phyloP scores from a whole-genome alignment of 1,284 basidiomycete genomes.

The Neotropicomus parvogracilis region DNA sequence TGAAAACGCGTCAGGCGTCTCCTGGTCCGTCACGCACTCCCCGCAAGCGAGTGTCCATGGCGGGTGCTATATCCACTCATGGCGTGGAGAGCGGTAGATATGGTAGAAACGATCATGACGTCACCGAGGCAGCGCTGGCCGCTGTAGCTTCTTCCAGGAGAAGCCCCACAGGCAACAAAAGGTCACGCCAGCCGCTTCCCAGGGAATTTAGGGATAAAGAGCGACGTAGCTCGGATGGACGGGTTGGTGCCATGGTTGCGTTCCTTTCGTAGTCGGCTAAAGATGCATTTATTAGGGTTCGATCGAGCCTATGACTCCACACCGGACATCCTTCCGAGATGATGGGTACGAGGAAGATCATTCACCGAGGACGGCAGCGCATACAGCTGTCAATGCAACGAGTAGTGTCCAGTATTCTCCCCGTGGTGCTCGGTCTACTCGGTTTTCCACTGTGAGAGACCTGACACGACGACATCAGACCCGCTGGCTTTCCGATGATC shows the following conservation, averaged over 20 bases:
- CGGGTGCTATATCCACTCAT: constrained; percentile 25
- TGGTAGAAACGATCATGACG: constrained; percentile 32
- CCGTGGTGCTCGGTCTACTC: constrained; percentile 33
- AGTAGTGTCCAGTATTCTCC: constrained; percentile 27
- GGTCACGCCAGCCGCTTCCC: constrained; percentile 55
- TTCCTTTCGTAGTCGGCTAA: constrained; percentile 8
- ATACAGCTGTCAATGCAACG: constrained; percentile 21
- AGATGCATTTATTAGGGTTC: constrained; percentile 16
- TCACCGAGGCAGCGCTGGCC: constrained; percentile 56
- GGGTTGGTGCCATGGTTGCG: constrained; percentile 35
- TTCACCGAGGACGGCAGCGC: constrained; percentile 20
- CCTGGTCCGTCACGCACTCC: constrained; percentile 41
- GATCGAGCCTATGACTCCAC: constrained; percentile 27
- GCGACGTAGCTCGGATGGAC: constrained; percentile 39
- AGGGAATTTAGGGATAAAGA: constrained; percentile 52
- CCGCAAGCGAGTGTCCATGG: constrained; percentile 43
- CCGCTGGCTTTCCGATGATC: constrained; percentile 48
- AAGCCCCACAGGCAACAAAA: constrained; percentile 42
- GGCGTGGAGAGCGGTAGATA: constrained; percentile 28
- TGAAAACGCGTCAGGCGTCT: constrained; percentile 39
- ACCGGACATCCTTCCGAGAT: constrained; percentile 19
- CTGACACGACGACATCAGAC: constrained; percentile 47
- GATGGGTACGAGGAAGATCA: constrained; percentile 18
- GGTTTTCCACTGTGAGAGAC: constrained; percentile 46
- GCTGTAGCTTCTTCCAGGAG: constrained; percentile 55